Conservation (phyloP, 2,329 filamentous ascomycete genomes). For the Monilinia vaccinii-corymbosi region DNA sequence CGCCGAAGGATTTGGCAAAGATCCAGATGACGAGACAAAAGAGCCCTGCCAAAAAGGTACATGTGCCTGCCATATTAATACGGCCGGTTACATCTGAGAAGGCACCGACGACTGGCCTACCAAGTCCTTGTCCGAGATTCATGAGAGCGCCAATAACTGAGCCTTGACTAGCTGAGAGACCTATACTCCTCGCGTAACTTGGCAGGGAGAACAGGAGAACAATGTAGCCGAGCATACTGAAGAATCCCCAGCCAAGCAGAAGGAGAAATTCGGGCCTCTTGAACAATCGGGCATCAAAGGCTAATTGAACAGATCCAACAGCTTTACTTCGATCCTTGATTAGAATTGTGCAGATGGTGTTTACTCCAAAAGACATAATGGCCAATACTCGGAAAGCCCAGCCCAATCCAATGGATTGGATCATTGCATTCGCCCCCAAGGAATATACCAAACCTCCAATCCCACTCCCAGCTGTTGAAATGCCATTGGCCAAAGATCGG, state of each 20-base stretch:
- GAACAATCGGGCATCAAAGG: conserved; percentile 58
- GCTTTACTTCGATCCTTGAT: conserved; percentile 64
- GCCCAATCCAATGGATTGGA: conserved; percentile 40
- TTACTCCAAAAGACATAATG: conserved; percentile 54
- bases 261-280: conserved; percentile 53
- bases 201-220: conserved; percentile 70
- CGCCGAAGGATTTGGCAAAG: conserved; percentile 53
- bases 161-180: conserved; percentile 57
- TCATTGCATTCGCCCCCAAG: conserved; percentile 45
- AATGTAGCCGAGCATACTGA: conserved; percentile 65
- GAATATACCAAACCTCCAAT: conserved; percentile 58
- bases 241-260: conserved; percentile 57
- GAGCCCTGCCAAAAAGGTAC: conserved; percentile 55
- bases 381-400: conserved; percentile 47
- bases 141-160: conserved; percentile 64
- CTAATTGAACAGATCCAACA: conserved; percentile 55
- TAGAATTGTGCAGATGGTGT: conserved; percentile 52
- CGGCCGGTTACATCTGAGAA: conserved; percentile 62
- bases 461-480: conserved; percentile 57
- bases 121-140: conserved; percentile 54
- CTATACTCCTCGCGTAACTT: conserved; percentile 61
- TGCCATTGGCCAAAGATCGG: conserved; percentile 51
- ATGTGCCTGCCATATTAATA: conserved; percentile 60
- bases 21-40: conserved; percentile 66
- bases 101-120: conserved; percentile 63